Evolutionary conservation across 2,329 filamentous ascomycete species (phyloP), one percentile per base, ranked within the genome.

Genomic region (Stylonectria norvegica): DNA sequence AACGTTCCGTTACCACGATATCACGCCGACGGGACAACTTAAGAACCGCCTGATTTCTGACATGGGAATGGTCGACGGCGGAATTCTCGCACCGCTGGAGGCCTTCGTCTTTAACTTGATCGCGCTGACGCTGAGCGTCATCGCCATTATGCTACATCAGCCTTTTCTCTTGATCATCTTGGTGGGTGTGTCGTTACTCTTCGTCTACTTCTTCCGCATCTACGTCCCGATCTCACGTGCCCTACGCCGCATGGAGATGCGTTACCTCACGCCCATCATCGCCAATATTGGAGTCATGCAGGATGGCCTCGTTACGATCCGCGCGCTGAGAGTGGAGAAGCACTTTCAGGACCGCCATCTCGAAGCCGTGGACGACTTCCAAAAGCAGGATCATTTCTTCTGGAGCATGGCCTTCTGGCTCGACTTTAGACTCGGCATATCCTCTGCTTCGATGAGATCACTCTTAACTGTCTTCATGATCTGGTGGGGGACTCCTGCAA

Each of bases 331-430:
- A 34, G 88, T 85, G 1, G 84, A 95, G 52, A 69, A 76, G 4
- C 81, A 85, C 37, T 95, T 95, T 57, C 88, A 94, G 57, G 77
- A 82, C 47, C 78, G 83, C 36, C 87, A 94, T 37, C 83, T 96
- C 22, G 70, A 75, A 2, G 89, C 89, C 0, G 89, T 89, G 0
- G 89, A 95, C 57, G 81, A 82, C 14, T 95, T 95, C 59, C 90
- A 95, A 61, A 89, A 89, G 59, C 93, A 95, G 76, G 90, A 96
- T 56, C 90, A 96, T 61, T 95, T 95, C 66, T 95, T 94, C 67
- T 95, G 89, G 85, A 86, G 83, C 43, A 73, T 94, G 30, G 88
- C 94, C 50, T 80, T 81, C 6, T 95, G 89, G 89, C 72, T 95
- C 3, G 82, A 83, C 60, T 89, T 85, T 56, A 81, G 89, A 10